Percentiles rank a stretch among this genome's conserved stretches.
Evolutionary conservation across 352 stramenopile genomes (phyloP).

Genomic region (Pythium grandisporangium): DNA sequence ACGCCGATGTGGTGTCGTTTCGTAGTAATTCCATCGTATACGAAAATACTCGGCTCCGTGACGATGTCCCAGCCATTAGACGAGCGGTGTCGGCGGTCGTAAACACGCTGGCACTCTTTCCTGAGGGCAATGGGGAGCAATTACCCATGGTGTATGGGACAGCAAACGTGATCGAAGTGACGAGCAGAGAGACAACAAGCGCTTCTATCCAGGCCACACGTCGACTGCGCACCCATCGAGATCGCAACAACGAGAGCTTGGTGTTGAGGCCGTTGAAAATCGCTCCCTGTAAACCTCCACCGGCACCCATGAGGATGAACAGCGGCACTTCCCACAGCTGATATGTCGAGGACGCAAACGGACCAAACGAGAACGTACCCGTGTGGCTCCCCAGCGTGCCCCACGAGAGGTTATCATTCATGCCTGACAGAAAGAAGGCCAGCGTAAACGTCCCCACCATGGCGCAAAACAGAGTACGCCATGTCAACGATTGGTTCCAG

Average conservation of each 20-base stretch:
- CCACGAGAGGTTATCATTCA: conserved; percentile 69
- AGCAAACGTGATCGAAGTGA: conserved; percentile 54
- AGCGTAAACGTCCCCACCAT: conserved; percentile 84
- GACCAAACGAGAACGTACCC: conserved; percentile 63
- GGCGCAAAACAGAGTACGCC: conserved; percentile 81
- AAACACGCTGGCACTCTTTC: conserved; percentile 35
- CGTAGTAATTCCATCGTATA: conserved; percentile 65
- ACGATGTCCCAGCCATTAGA: too few relatives aligned
- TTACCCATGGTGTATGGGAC: conserved; percentile 56
- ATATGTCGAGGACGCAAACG: conserved; percentile 65
- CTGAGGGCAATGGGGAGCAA: conserved; percentile 44
- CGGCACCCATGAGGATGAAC: conserved; percentile 81
- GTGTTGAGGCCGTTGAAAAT: conserved; percentile 75
- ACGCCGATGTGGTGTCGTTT: conserved; percentile 55
- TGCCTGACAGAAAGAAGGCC: conserved; percentile 68
- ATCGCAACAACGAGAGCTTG: conserved; percentile 28
- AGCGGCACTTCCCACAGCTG: conserved; percentile 83
- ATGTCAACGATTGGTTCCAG: conserved; percentile 76
- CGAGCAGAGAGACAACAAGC: conserved; percentile 41
- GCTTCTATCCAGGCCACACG: conserved; percentile 50
- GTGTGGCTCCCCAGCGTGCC: conserved; percentile 62
- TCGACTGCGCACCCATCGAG: conserved; percentile 49
- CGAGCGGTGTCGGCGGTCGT: conserved; percentile 29
- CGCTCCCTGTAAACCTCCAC: conserved; percentile 76
- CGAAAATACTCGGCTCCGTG: conserved; percentile 46